phyloP scores from a whole-genome alignment of 2,329 filamentous ascomycete genomes.

The Raffaelea ambrosiae region DNA sequence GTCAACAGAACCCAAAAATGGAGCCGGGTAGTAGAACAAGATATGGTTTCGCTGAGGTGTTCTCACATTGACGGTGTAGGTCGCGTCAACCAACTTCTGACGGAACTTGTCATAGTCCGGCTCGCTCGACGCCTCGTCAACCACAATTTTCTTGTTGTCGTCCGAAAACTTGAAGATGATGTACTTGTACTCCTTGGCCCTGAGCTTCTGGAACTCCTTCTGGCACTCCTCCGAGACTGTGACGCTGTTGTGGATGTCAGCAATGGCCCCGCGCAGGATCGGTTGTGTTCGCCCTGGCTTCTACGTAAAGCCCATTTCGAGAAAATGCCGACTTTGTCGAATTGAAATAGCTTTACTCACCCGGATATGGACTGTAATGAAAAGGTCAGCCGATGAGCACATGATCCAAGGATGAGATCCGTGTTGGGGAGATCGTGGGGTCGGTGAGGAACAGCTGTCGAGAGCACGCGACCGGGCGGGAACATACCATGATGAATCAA shows the following conservation, averaged over 20 bases:
- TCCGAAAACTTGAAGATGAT: slow-evolving; percentile 84
- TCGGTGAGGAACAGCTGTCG: too few relatives aligned
- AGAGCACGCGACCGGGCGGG: not conserved
- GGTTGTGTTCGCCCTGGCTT: too few relatives aligned
- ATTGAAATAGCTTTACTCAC: too few relatives aligned
- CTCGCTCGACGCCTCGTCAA: slow-evolving; percentile 63
- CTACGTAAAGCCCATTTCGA: too few relatives aligned
- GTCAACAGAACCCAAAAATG: too few relatives aligned
- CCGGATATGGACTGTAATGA: not conserved
- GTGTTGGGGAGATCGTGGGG: too few relatives aligned
- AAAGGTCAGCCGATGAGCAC: not conserved
- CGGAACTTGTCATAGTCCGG: slow-evolving; percentile 66
- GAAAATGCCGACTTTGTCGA: too few relatives aligned
- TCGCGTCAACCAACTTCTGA: slow-evolving; percentile 65
- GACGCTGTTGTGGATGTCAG: slow-evolving; percentile 42
- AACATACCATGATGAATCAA: not conserved
- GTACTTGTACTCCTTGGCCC: slow-evolving; percentile 76
- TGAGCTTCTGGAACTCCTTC: slow-evolving; percentile 67
- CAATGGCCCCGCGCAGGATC: too few relatives aligned
- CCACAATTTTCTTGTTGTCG: slow-evolving; percentile 72
- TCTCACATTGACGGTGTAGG: slow-evolving; percentile 53
- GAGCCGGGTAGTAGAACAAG: too few relatives aligned
- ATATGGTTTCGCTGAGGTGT: too few relatives aligned
- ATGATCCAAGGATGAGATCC: not conserved
- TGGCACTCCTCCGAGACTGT: slow-evolving; percentile 65